These are phyloP conservation scores for Alternaria sp. DNA, from an alignment of 2,329 filamentous ascomycete species.

Conservation along the genomic window DNA sequence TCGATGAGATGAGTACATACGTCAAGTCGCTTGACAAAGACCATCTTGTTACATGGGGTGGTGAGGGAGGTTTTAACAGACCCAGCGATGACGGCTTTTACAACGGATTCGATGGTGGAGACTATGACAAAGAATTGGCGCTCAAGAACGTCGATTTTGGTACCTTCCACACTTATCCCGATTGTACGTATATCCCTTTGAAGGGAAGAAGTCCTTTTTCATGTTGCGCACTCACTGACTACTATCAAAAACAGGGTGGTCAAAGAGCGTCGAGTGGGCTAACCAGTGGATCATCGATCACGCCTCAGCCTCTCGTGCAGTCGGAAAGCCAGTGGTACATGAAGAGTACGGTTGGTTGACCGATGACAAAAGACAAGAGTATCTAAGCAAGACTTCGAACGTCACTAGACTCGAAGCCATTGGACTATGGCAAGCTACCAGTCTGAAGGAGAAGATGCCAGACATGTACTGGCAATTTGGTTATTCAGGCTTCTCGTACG, in stretches of 20 bases:
- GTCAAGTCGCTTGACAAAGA: slow-evolving; percentile 63
- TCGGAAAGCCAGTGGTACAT: slow-evolving; percentile 63
- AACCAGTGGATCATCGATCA: slow-evolving; percentile 66
- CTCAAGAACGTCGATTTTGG: slow-evolving; percentile 64
- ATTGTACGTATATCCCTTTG: slow-evolving; percentile 44
- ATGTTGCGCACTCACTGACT: not conserved
- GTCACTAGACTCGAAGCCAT: slow-evolving; percentile 58
- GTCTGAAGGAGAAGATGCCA: slow-evolving; percentile 58
- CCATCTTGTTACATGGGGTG: slow-evolving; percentile 65
- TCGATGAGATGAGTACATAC: slow-evolving; percentile 64
- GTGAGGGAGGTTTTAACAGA: slow-evolving; percentile 54
- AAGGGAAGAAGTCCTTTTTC: not conserved
- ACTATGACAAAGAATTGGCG: slow-evolving; percentile 62
- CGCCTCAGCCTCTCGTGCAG: slow-evolving; percentile 54
- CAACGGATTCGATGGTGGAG: slow-evolving; percentile 59
- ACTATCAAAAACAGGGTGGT: not conserved
- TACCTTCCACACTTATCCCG: slow-evolving; percentile 65
- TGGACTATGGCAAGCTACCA: slow-evolving; percentile 61
- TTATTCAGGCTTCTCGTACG: slow-evolving; percentile 61
- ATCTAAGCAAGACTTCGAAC: slow-evolving; percentile 56
- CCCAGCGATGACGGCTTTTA: slow-evolving; percentile 48
- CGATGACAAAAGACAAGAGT: slow-evolving; percentile 58
- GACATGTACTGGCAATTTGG: slow-evolving; percentile 68
- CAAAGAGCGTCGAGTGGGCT: slow-evolving; percentile 60
- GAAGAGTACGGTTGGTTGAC: slow-evolving; percentile 66